Base-by-base conservation (phyloP, 164 flowering plant species). In the Nymphaea colorata region DNA sequence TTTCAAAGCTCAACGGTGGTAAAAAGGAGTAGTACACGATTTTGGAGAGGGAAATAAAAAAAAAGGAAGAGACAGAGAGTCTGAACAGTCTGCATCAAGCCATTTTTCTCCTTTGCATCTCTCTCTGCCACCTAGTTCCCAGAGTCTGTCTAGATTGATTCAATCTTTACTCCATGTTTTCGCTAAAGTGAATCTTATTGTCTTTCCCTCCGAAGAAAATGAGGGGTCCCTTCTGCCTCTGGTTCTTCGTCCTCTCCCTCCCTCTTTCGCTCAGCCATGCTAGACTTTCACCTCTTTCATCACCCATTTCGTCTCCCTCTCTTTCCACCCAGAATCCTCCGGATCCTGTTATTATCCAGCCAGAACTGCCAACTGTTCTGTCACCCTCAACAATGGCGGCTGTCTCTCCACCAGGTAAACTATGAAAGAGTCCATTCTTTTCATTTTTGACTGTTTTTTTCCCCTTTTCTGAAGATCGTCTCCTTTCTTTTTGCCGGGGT, bases 371-470 rank as follows among this genome's bases (percentile, higher is more conserved):
- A 62, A 68, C 66, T 68, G 69, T 81, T 68, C 74, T 82, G 53
- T 5, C 62, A 62, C 67, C 73, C 67, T 25, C 77, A 61, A 65
- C 83, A 69, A 71, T 79, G 78, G 62, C 80, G 10, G 79, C 80
- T 5, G 72, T 15, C 8, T 10, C 75, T 64, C 81, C 91, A 69
- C 83, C 87, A 67, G 88, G 91, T 82, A 77, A 41, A 59, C 41
- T 61, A 8, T n/a, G 43, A 14, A 64, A 45, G 16, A n/a, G 10
- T 18, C 16, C 18, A 2, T 68, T 17, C 36, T 61, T 47, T 70
- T 3, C 11, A 16, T 53, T 41, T 17, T 15, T 10, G 42, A 18
- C 7, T 14, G 18, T 12, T 55, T 45, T 51, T 51, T 6, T 63
- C 12, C 7, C 43, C 57, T n/a, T 42, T 17, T 17, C 10, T 3